Percentiles rank a stretch among this genome's conserved stretches.
Conservation (phyloP, 1,284 basidiomycete genomes). For the Sporisorium scitamineum region DNA sequence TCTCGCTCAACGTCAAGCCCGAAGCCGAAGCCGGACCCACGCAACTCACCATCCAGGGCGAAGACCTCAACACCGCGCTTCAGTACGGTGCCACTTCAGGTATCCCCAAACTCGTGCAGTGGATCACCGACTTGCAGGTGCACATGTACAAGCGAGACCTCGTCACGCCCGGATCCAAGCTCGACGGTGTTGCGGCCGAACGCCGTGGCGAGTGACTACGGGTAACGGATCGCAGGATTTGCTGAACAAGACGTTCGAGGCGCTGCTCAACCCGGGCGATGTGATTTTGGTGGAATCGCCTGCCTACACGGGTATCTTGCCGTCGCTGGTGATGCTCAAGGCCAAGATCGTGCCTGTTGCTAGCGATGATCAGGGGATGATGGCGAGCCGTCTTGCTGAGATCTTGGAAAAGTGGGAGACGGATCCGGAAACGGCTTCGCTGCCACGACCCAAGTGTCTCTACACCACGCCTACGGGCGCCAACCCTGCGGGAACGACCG, state of each 20-base stretch:
- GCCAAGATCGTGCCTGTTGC: conserved; percentile 74
- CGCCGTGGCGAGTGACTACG: conserved; percentile 78
- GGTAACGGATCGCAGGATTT: conserved; percentile 89
- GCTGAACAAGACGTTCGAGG: conserved; percentile 75
- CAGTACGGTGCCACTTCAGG: conserved; percentile 79
- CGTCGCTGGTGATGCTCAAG: conserved; percentile 49
- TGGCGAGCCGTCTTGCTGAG: conserved; percentile 75
- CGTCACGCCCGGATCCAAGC: conserved; percentile 46
- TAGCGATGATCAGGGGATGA: conserved; percentile 82
- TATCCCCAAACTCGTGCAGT: conserved; percentile 75
- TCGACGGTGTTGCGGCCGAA: conserved; percentile 46
- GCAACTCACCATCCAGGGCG: conserved; percentile 64
- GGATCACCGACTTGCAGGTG: conserved; percentile 73
- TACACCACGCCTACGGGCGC: conserved; percentile 78
- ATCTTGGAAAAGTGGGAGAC: conserved; percentile 82
- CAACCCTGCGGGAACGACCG: conserved; percentile 66
- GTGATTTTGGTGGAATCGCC: conserved; percentile 86
- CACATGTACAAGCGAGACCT: conserved; percentile 78
- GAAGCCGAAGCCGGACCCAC: conserved; percentile 46
- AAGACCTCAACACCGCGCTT: conserved; percentile 66
- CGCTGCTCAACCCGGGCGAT: conserved; percentile 83
- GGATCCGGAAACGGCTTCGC: conserved; percentile 72
- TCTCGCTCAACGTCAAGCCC: conserved; percentile 74
- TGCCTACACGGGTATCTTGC: conserved; percentile 74
- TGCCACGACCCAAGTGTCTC: conserved; percentile 79